These are phyloP conservation scores for Colletotrichum melonis DNA, from an alignment of 2,329 filamentous ascomycete species.

Conservation along the genomic window DNA sequence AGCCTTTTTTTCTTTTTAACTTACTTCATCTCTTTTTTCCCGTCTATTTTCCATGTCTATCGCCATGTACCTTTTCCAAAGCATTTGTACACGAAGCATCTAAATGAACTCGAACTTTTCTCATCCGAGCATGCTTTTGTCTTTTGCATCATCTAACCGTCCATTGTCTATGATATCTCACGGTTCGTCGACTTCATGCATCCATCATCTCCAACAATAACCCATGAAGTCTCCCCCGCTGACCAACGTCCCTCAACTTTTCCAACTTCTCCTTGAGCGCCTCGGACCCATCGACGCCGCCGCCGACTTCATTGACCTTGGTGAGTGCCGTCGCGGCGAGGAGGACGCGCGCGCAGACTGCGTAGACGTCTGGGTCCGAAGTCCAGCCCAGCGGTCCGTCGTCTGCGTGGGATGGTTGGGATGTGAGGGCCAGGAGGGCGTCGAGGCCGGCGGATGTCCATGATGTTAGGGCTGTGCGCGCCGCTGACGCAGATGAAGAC, in stretches of 20 bases:
- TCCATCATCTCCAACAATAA: constrained; percentile 34
- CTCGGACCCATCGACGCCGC: background rate
- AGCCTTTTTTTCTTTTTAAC: background rate
- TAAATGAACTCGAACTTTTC: background rate
- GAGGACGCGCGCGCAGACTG: constrained; percentile 64
- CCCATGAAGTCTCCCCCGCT: constrained; percentile 30
- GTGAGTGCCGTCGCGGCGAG: constrained; percentile 50
- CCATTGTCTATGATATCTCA: too few species aligned
- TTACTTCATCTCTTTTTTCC: background rate
- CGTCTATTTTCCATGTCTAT: background rate
- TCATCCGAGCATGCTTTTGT: background rate
- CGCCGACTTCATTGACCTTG: background rate
- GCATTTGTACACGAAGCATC: constrained; percentile 21
- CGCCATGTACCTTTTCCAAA: background rate
- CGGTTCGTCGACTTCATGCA: background rate
- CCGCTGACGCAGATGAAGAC: constrained; percentile 8
- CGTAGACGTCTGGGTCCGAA: constrained; percentile 75
- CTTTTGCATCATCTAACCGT: background rate
- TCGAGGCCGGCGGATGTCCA: constrained; percentile 66
- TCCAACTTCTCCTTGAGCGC: constrained; percentile 12
- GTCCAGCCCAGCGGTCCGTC: constrained; percentile 81
- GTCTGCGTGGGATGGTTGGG: constrained; percentile 37
- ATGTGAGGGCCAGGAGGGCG: constrained; percentile 48
- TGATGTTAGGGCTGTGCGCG: constrained; percentile 39
- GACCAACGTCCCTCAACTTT: constrained; percentile 20